Percentiles rank a stretch among this genome's conserved stretches.
Conservation (phyloP, 208 protist genomes). For the Crithidia fasciculata region DNA sequence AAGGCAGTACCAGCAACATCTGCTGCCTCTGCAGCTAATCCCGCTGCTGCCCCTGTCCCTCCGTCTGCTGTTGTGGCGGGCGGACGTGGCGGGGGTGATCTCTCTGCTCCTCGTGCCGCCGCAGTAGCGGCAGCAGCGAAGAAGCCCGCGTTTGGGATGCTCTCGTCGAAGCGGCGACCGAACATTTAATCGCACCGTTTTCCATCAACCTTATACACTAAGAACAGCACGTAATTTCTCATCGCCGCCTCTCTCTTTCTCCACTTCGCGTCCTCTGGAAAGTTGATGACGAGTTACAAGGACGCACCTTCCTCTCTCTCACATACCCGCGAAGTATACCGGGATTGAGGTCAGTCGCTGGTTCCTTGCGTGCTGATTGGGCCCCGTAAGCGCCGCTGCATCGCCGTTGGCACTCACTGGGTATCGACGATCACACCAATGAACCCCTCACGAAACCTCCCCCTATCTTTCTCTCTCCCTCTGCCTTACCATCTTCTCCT, state of each 20-base stretch:
- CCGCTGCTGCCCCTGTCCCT: background rate
- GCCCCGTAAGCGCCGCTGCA: too few relatives aligned
- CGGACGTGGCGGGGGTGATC: background rate
- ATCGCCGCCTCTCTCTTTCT: background rate
- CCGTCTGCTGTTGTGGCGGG: background rate
- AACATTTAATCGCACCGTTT: slow-evolving; percentile 23
- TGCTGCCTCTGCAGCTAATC: background rate
- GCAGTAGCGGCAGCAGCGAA: slow-evolving; percentile 7
- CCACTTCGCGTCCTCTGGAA: too few relatives aligned
- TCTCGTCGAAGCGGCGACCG: slow-evolving; percentile 29
- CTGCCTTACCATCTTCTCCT: background rate
- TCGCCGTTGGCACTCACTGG: too few relatives aligned
- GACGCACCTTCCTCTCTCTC: too few relatives aligned
- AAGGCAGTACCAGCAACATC: background rate
- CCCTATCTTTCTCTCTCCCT: background rate
- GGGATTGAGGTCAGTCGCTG: too few relatives aligned
- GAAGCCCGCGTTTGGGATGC: slow-evolving; percentile 17
- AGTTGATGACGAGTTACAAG: too few relatives aligned
- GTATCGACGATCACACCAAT: background rate
- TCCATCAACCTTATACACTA: too few relatives aligned
- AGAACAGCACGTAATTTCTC: background rate
- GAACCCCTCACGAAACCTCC: background rate
- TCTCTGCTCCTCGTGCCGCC: background rate
- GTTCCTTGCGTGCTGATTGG: too few relatives aligned
- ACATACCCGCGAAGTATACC: too few relatives aligned